A percentile compares a stretch with the other conserved stretches of the same genome.
Evolutionary conservation across 1,139 yeast genomes (phyloP).

Genomic region (Saccharomyces hybrid): DNA sequence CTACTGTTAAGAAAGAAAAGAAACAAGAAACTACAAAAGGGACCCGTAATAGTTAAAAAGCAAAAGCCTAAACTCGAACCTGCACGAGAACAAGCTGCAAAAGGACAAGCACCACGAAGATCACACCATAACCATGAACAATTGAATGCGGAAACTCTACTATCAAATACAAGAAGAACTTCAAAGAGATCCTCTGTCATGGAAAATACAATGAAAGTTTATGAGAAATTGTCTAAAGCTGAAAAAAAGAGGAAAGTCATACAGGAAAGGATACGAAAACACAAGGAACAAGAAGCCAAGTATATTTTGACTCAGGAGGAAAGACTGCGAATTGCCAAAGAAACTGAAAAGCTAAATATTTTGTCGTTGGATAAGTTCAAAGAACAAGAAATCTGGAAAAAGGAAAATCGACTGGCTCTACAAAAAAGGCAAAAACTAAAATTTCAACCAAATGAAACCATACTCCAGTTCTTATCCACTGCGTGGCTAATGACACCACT

Average conservation of each 20-base stretch:
- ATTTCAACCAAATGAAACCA: slow-evolving; percentile 26
- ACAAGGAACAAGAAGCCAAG: slow-evolving; percentile 36
- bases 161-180: slow-evolving; percentile 51
- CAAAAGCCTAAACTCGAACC: slow-evolving; percentile 19
- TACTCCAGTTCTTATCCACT: slow-evolving; percentile 19
- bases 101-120: slow-evolving; percentile 15
- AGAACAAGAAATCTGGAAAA: slow-evolving; percentile 78
- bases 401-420: slow-evolving; percentile 66
- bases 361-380: slow-evolving; percentile 67
- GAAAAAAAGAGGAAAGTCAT: slow-evolving; percentile 56
- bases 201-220: slow-evolving; percentile 69
- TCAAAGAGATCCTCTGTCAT: slow-evolving; percentile 76
- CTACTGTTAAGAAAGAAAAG: slow-evolving; percentile 37
- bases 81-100: too few species aligned
- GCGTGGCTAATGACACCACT: slow-evolving; percentile 37
- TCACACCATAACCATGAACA: slow-evolving; percentile 18
- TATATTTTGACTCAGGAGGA: slow-evolving; percentile 77
- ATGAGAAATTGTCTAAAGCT: slow-evolving; percentile 61
- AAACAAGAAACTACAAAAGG: slow-evolving; percentile 33
- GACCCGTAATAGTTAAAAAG: slow-evolving; percentile 42
- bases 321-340: slow-evolving; percentile 72
- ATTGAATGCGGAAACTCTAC: slow-evolving; percentile 42
- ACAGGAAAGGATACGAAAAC: slow-evolving; percentile 27
- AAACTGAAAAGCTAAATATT: slow-evolving; percentile 72
- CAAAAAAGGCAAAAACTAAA: slow-evolving; percentile 58